phyloP scores from a whole-genome alignment of 345 rosid species.

The Populus deltoides region DNA sequence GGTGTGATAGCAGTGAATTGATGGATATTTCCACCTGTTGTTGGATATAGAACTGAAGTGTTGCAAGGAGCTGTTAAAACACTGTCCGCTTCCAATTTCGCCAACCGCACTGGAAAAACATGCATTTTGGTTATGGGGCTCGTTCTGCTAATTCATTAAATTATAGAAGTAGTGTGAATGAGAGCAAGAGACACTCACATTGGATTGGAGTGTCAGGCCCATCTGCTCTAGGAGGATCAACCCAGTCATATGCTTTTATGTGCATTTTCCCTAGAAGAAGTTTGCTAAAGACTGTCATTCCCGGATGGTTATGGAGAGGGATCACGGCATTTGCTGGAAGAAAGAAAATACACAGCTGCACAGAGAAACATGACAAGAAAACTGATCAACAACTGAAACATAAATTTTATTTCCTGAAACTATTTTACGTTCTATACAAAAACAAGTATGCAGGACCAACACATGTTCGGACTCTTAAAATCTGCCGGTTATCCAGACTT shows the following conservation, averaged over 20 bases:
- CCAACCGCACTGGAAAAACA: slow-evolving; percentile 47
- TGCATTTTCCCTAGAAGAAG: slow-evolving; percentile 64
- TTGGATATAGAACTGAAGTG: slow-evolving; percentile 64
- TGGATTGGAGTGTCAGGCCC: slow-evolving; percentile 16
- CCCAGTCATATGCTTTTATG: slow-evolving; percentile 67
- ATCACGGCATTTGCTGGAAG: slow-evolving; percentile 61
- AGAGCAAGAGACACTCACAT: slow-evolving; percentile 26
- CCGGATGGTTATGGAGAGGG: slow-evolving; percentile 81
- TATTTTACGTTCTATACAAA: neutral
- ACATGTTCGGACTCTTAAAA: neutral
- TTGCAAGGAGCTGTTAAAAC: slow-evolving; percentile 54
- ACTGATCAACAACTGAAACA: neutral
- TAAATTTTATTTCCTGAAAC: neutral
- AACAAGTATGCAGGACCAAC: neutral
- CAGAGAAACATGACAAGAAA: neutral
- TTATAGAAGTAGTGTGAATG: neutral
- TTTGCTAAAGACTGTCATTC: slow-evolving; percentile 73
- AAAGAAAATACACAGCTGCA: slow-evolving; percentile 64
- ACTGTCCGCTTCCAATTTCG: slow-evolving; percentile 31
- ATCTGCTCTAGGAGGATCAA: slow-evolving; percentile 21
- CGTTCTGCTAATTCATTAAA: neutral
- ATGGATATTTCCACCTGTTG: slow-evolving; percentile 72
- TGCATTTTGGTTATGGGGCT: neutral
- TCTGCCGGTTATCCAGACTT: neutral
- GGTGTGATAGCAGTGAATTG: slow-evolving; percentile 60